phyloP scores from a whole-genome alignment of 805 yeast genomes.

The Cyberlindnera japonica region DNA sequence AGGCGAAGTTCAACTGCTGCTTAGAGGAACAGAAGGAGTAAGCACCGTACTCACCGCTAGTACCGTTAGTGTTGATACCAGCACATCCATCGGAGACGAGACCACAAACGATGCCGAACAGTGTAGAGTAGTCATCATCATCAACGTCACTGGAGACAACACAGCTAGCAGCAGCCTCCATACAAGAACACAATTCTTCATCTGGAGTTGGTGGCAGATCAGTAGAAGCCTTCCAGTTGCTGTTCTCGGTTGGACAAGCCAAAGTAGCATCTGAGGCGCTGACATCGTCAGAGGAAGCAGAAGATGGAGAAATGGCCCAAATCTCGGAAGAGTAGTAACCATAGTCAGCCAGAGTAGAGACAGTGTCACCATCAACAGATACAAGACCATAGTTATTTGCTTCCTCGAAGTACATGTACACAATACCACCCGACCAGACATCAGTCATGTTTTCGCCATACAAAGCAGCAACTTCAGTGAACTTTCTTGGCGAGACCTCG shows the following conservation, averaged over 20 bases:
- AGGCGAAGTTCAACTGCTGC: constrained; percentile 59
- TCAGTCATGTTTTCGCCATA: constrained; percentile 69
- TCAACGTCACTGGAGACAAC: constrained; percentile 54
- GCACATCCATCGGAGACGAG: constrained; percentile 51
- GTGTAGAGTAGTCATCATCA: constrained; percentile 52
- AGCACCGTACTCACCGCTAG: constrained; percentile 64
- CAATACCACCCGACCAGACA: constrained; percentile 90
- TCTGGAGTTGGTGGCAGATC: constrained; percentile 78
- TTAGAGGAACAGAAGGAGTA: constrained; percentile 67
- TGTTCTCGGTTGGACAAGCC: constrained; percentile 56
- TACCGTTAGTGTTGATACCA: constrained; percentile 61
- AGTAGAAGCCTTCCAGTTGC: constrained; percentile 65
- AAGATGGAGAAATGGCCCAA: constrained; percentile 49
- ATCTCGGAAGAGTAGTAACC: constrained; percentile 59
- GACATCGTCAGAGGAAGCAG: constrained; percentile 38
- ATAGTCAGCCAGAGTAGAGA: constrained; percentile 61
- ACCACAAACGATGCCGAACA: constrained; percentile 59
- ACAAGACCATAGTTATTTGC: constrained; percentile 74
- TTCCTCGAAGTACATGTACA: constrained; percentile 81
- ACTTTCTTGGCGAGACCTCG: constrained; percentile 61
- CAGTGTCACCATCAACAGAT: constrained; percentile 41
- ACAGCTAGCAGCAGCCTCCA: constrained; percentile 53
- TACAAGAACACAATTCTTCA: constrained; percentile 58
- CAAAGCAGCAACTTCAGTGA: constrained; percentile 66
- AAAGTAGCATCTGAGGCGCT: constrained; percentile 42